These are phyloP conservation scores for Populus alba DNA, from an alignment of 345 rosid species.

Conservation along the genomic window DNA sequence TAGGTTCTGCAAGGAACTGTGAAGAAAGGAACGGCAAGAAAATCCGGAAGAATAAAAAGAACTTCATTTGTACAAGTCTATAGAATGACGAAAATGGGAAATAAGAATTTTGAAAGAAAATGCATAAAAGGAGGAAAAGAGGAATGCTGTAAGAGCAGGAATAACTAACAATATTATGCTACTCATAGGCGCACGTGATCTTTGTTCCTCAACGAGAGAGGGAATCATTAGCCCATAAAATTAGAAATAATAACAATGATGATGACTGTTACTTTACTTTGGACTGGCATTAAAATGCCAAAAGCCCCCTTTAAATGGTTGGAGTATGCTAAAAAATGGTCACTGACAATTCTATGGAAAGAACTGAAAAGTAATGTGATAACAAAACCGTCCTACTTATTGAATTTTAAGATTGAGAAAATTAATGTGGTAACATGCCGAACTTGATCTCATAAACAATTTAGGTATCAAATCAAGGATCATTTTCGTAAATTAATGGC, in stretches of 20 bases:
- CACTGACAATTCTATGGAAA: neutral
- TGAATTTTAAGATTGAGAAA: neutral
- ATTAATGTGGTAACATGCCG: too few relatives aligned
- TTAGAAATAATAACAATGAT: neutral
- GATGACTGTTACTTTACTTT: neutral
- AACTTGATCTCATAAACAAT: neutral
- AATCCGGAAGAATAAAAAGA: neutral
- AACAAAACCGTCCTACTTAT: neutral
- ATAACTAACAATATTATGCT: neutral
- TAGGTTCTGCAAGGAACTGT: neutral
- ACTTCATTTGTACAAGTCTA: neutral
- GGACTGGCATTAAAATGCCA: neutral
- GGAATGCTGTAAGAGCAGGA: neutral
- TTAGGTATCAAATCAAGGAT: neutral
- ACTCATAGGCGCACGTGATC: neutral
- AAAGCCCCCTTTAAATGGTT: neutral
- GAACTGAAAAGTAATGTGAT: neutral
- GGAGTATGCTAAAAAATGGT: neutral
- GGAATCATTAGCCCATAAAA: neutral
- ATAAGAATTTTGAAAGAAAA: neutral
- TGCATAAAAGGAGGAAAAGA: neutral
- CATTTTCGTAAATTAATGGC: neutral
- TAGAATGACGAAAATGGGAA: neutral
- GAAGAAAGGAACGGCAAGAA: neutral
- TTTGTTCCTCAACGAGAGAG: neutral